These are phyloP conservation scores for Zea mays DNA, from an alignment of 176 grass and related monocot genomes.

Conservation along the genomic window Zm-B73-REFERENCE-NAM-5.0 NC_050100.1:3605001-3605500, in stretches of 20 bases:
- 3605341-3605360: background rate
- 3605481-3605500: too few relatives aligned
- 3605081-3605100: conserved; percentile 96
- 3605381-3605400: background rate
- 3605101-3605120: conserved; percentile 63
- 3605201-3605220: conserved; percentile 13
- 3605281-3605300: background rate
- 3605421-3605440: conserved; percentile 3
- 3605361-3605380: background rate
- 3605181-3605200: conserved; percentile 56
- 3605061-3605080: conserved; percentile 65
- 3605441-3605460: conserved; percentile 3
- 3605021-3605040: conserved; percentile 56
- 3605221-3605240: conserved; percentile 5
- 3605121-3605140: conserved; percentile 77
- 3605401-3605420: background rate
- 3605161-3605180: conserved; percentile 81
- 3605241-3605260: conserved; percentile 29
- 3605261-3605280: conserved; percentile 11
- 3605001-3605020: conserved; percentile 80
- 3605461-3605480: conserved; percentile 27
- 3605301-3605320: background rate
- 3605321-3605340: conserved; percentile 27
- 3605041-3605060: conserved; percentile 74
- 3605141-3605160: conserved; percentile 86